A percentile compares a stretch with the other conserved stretches of the same genome.
Evolutionary conservation across 345 rosid genomes (phyloP).

Genomic region (Acer saccharum): DNA sequence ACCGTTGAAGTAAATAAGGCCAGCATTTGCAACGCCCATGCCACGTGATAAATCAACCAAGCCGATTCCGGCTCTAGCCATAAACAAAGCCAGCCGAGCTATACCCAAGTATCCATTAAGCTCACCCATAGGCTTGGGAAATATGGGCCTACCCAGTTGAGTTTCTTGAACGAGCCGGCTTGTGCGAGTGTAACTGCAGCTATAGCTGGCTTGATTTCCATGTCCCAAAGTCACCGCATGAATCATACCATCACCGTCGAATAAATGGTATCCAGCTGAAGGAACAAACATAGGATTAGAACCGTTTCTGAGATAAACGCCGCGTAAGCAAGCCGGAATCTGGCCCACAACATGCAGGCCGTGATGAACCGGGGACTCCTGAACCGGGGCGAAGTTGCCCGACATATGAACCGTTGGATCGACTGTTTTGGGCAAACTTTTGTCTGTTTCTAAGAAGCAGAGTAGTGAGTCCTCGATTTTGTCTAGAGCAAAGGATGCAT

Average conservation of each 20-base stretch:
- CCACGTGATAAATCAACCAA: constrained; percentile 59
- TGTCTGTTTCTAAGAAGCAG: constrained; percentile 30
- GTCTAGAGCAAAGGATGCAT: constrained; percentile 41
- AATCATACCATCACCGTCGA: constrained; percentile 90
- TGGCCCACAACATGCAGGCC: constrained; percentile 51
- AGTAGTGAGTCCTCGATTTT: constrained; percentile 38
- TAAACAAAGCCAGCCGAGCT: constrained; percentile 57
- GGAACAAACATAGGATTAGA: constrained; percentile 69
- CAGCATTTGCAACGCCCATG: constrained; percentile 76
- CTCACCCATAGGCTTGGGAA: constrained; percentile 81
- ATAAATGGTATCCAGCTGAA: constrained; percentile 65
- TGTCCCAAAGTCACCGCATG: constrained; percentile 61
- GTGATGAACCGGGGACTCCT: constrained; percentile 63
- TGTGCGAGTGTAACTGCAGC: constrained; percentile 68
- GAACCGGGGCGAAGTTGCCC: constrained; percentile 74
- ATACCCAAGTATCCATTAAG: constrained; percentile 72
- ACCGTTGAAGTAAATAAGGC: constrained; percentile 62
- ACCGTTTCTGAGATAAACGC: constrained; percentile 74
- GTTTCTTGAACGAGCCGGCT: constrained; percentile 65
- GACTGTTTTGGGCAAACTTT: constrained; percentile 31
- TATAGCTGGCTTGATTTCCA: constrained; percentile 49
- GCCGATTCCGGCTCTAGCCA: constrained; percentile 56
- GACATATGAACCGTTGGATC: constrained; percentile 57
- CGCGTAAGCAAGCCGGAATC: constrained; percentile 55
- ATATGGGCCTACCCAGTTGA: constrained; percentile 50